Evolutionary conservation across 305 asterid genomes (phyloP).

Genomic region (Euphrasia arctica): DNA sequence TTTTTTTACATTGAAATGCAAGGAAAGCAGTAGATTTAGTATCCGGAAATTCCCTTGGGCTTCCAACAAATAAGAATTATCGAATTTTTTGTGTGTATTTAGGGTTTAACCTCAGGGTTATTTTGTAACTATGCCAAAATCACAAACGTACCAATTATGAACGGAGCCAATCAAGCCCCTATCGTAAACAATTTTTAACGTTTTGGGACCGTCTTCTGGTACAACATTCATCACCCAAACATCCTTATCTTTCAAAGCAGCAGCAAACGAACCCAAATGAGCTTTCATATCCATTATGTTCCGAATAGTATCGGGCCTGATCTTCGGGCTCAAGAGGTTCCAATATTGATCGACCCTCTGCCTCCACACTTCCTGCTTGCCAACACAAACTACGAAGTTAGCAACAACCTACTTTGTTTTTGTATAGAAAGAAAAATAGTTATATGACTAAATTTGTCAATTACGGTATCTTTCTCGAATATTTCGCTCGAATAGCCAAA

Average conservation of each 20-base stretch:
- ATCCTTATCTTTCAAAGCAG: conserved; percentile 78
- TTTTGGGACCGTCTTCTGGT: conserved; percentile 85
- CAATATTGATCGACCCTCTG: conserved; percentile 67
- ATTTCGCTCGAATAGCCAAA: conserved; percentile 69
- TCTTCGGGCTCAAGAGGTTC: conserved; percentile 62
- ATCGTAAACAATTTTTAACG: conserved; percentile 70
- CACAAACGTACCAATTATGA: conserved; percentile 59
- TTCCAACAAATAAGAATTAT: too few relatives aligned
- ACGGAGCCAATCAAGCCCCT: conserved; percentile 75
- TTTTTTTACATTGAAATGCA: neutral
- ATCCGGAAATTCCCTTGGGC: too few relatives aligned
- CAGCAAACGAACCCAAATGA: conserved; percentile 79
- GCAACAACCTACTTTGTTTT: too few relatives aligned
- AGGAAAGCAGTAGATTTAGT: too few relatives aligned
- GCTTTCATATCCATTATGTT: conserved; percentile 94
- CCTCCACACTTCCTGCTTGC: conserved; percentile 63
- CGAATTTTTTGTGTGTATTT: too few relatives aligned
- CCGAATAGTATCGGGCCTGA: conserved; percentile 52
- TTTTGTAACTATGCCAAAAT: too few relatives aligned
- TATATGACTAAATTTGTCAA: neutral
- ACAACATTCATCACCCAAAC: conserved; percentile 93
- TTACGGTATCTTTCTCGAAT: conserved; percentile 82
- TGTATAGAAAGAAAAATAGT: neutral
- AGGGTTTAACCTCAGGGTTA: too few relatives aligned
- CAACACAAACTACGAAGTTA: conserved; percentile 3